Evolutionary conservation across 805 yeast genomes (phyloP).

Genomic region (Millerago galiae): DNA sequence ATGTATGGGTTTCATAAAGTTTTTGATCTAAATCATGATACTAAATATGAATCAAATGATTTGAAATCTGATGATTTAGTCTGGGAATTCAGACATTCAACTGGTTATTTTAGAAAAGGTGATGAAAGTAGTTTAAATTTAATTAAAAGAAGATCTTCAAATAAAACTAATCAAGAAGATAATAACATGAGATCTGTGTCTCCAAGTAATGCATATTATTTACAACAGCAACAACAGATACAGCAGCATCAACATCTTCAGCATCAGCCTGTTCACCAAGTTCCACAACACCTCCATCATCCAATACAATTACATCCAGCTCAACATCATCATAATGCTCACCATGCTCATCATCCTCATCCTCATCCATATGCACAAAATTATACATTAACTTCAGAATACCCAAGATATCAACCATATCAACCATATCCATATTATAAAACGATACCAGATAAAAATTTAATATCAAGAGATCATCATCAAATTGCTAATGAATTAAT

Average conservation of each 20-base stretch:
- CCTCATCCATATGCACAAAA: neutral
- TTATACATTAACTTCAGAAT: neutral
- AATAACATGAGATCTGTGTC: constrained; percentile 12
- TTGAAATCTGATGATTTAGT: constrained; percentile 15
- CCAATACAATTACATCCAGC: constrained; percentile 6
- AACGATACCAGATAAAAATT: neutral
- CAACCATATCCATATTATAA: neutral
- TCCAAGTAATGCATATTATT: neutral
- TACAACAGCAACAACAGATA: constrained; percentile 6
- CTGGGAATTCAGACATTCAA: constrained; percentile 83
- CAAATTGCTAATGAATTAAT: constrained; percentile 11
- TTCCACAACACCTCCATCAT: neutral
- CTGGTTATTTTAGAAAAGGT: constrained; percentile 66
- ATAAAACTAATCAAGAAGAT: constrained; percentile 12
- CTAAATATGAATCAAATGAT: constrained; percentile 1
- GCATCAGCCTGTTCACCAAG: constrained; percentile 10
- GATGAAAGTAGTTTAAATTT: constrained; percentile 55
- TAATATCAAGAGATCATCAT: constrained; percentile 4
- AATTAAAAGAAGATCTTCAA: constrained; percentile 55
- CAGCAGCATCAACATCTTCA: constrained; percentile 8
- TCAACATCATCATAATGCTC: constrained; percentile 1
- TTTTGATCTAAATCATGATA: constrained; percentile 22
- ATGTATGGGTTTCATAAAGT: constrained; percentile 95
- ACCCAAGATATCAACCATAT: neutral
- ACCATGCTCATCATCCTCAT: neutral